Evolutionary conservation across 495 filamentous ascomycete genomes (phyloP), one percentile per base, ranked within the genome.

Genomic region (Polyplosphaeria fusca): DNA sequence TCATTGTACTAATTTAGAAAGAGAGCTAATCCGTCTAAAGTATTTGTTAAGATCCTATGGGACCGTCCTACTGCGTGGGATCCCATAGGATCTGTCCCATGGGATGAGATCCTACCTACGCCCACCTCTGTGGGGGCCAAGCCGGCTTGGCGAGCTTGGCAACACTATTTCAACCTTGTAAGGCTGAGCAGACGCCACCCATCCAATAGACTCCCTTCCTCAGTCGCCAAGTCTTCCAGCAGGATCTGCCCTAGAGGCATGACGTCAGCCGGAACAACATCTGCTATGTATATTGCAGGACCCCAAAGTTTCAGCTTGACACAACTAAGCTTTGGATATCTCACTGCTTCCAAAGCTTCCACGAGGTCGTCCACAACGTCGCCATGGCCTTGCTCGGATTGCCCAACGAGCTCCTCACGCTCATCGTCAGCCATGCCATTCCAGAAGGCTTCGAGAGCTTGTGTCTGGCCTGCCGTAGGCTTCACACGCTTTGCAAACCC

Each of bases 401-500:
- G 49, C 16, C 49, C 25, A 38, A 52, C 49, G 49, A 52, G 49
- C 49, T 52, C 49, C 49, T 52, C 49, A 20, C 49, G 49, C 49
- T 43, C 49, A 52, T 52, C 25, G 49, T 52, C 49, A 26, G 24
- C n/a, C 49, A 52, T 52, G 49, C 49, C n/a, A 52, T 52, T 52
- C 49, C 49, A 52, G 49, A 52, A 52, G 49, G 35, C 49, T 52
- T 52, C 24, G 49, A 52, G 49, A 52, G 49, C 49, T 38, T 52
- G 38, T 43, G 49, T 52, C 25, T 52, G 38, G 24, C 49, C 16
- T 52, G 49, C 49, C 37, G 24, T 38, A 52, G 24, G 49, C 49
- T 52, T 52, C 49, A 52, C 49, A 52, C 49, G 38, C 25, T 52
- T 52, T 52, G 49, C 49, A 52, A 52, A 52, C 49, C 49, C 49